Base-by-base conservation (phyloP, 176 grass and related monocot species). In the Bothriochloa decipiens region DNA sequence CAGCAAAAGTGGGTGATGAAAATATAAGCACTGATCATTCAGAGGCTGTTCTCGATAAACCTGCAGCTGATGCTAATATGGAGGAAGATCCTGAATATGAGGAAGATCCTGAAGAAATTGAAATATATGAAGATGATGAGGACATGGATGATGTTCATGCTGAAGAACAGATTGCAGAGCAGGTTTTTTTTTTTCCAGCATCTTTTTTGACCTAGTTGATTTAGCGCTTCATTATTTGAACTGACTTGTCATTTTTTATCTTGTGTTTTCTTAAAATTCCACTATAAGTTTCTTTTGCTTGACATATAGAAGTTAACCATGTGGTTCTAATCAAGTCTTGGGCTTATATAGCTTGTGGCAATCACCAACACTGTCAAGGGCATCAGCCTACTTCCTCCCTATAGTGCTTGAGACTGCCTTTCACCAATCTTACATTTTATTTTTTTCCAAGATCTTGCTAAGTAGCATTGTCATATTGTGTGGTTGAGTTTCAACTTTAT, bases 31-130 rank as follows among this genome's bases (percentile, higher is more conserved):
- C 32, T 10, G 55, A 65, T 64, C 55, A 79, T 47, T 74, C 33
- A 86, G 68, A 49, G 53, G 23, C 32, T 68, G 60, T 20, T 28
- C 61, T 4, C 14, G 65, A 73, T 82, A 68, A 78, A 65, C 67
- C 84, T 68, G 41, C 84, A 85, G 87, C 65, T 86, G 80, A 81
- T 68, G 52, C 76, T n/a, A 67, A 78, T 60, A 90, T 86, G 84
- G 88, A 86, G 70, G 81, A 87, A 89, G 95, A 97, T 81, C 88
- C 80, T 82, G 88, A 92, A 35, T 83, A 91, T 4, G 94, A 96
- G 91, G 93, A 95, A 81, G 89, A 94, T 82, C 79, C 87, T 29
- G 94, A 97, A 82, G 93, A 99, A 87, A 84, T 98, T 70, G 85
- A 94, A 82, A 80, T 94, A 77, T 74, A 79, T 74, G 88, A 91